A percentile compares a stretch with the other conserved stretches of the same genome.
These are phyloP conservation scores for Taxawa tesnikishii DNA, from an alignment of 2,329 filamentous ascomycete genomes.

Conservation along the genomic window DNA sequence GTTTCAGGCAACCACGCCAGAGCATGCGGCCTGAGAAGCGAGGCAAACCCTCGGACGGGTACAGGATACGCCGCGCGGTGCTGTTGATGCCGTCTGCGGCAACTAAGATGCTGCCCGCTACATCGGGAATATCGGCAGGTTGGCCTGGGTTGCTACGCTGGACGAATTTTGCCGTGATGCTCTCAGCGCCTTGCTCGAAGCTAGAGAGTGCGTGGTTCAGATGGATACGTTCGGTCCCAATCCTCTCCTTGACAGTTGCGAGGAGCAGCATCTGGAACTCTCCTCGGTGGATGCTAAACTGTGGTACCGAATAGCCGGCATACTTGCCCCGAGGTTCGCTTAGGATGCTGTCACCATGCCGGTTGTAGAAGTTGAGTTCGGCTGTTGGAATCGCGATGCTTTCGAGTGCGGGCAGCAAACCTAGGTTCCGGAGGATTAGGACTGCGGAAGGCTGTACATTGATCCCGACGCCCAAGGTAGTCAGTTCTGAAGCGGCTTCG, in stretches of 20 bases:
- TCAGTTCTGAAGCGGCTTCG: slow-evolving; percentile 28
- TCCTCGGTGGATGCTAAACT: slow-evolving; percentile 33
- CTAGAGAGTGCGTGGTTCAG: slow-evolving; percentile 25
- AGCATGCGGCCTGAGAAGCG: slow-evolving; percentile 34
- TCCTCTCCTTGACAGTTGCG: slow-evolving; percentile 27
- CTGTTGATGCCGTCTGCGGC: slow-evolving; percentile 36
- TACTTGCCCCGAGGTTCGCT: slow-evolving; percentile 27
- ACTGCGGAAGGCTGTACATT: slow-evolving; percentile 35
- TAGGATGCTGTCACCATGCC: slow-evolving; percentile 30
- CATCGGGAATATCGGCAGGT: slow-evolving; percentile 17
- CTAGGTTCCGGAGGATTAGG: slow-evolving; percentile 30
- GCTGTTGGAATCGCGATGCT: slow-evolving; percentile 28
- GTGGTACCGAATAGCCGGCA: slow-evolving; percentile 31
- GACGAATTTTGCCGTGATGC: slow-evolving; percentile 26
- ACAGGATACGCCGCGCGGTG: slow-evolving; percentile 26
- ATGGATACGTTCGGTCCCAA: slow-evolving; percentile 26
- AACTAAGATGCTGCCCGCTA: slow-evolving; percentile 24
- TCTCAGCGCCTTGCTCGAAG: slow-evolving; percentile 23
- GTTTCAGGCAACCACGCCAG: slow-evolving; percentile 32
- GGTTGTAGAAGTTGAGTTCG: slow-evolving; percentile 34
- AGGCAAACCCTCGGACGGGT: slow-evolving; percentile 31
- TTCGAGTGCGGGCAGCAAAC: slow-evolving; percentile 27
- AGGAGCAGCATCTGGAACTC: slow-evolving; percentile 34
- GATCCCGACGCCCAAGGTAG: slow-evolving; percentile 33
- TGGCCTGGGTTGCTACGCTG: slow-evolving; percentile 14